These are phyloP conservation scores for Aphelidium insulamus DNA, from an alignment of 371 early-diverging fungal genomes.

Conservation along the genomic window DNA sequence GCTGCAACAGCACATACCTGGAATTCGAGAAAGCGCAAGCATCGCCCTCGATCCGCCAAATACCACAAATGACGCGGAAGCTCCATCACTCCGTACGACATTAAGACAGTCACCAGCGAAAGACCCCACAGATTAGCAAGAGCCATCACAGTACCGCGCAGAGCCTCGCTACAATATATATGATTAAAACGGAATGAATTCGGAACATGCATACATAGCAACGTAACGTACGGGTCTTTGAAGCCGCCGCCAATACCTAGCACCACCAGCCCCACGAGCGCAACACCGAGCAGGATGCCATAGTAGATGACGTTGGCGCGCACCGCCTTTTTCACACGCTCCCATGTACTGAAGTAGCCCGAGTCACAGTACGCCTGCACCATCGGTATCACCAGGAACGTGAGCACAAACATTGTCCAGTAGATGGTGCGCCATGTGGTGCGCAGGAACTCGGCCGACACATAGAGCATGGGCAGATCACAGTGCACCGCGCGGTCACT, in stretches of 20 bases:
- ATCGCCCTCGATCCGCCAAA: constrained; percentile 27
- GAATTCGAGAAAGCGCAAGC: constrained; percentile 35
- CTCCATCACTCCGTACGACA: constrained; percentile 79
- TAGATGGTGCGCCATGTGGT: constrained; percentile 69
- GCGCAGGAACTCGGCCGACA: constrained; percentile 33
- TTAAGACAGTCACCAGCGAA: constrained; percentile 53
- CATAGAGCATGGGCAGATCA: constrained; percentile 49
- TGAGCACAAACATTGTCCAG: constrained; percentile 73
- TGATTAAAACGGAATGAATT: constrained; percentile 1
- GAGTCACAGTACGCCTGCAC: constrained; percentile 62
- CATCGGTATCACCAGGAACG: constrained; percentile 62
- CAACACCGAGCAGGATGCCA: constrained; percentile 30
- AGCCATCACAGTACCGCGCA: constrained; percentile 69
- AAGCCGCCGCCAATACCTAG: constrained; percentile 45
- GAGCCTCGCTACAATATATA: constrained; percentile 18
- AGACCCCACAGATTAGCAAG: constrained; percentile 83
- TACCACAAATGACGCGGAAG: constrained; percentile 70
- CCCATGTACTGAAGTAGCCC: constrained; percentile 47
- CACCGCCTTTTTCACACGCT: constrained; percentile 36
- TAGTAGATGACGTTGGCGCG: constrained; percentile 62
- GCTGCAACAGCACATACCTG: too few relatives aligned
- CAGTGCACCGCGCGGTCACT: constrained; percentile 20
- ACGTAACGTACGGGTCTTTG: constrained; percentile 12
- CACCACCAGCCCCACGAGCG: constrained; percentile 17
- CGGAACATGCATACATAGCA: not conserved